phyloP scores from a whole-genome alignment of 768 basidiomycete species.

The Pleurotus cornucopiae region DNA sequence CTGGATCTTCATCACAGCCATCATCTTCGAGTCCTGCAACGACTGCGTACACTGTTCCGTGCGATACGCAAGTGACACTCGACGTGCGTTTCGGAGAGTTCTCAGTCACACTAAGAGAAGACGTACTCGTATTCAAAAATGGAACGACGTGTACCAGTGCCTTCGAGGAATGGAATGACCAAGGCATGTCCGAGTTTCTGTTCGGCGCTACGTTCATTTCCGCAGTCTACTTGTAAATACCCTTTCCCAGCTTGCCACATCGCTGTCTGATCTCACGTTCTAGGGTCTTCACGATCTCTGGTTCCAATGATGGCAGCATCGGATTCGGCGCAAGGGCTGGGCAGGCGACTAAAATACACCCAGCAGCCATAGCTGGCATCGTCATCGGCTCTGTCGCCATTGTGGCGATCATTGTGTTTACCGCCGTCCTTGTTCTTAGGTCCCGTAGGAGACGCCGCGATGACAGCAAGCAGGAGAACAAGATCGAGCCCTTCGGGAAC shows the following conservation, averaged over 20 bases:
- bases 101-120: conserved; percentile 18
- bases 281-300: conserved; percentile 16
- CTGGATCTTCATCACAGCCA: conserved; percentile 14
- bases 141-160: conserved; percentile 16
- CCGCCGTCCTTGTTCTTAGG: conserved; percentile 7
- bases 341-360: conserved; percentile 1
- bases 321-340: conserved; percentile 13
- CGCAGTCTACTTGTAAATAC: conserved; percentile 18
- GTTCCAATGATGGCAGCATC: conserved; percentile 12
- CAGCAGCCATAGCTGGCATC: conserved; percentile 15
- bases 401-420: conserved; percentile 6
- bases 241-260: background rate
- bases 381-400: conserved; percentile 15
- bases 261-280: background rate
- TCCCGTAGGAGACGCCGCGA: conserved; percentile 1
- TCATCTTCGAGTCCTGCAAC: conserved; percentile 11
- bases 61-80: conserved; percentile 16
- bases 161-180: conserved; percentile 19
- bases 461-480: background rate
- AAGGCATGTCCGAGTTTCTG: conserved; percentile 11
- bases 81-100: conserved; percentile 4
- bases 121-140: conserved; percentile 14
- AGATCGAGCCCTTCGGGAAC: background rate
- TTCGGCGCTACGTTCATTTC: conserved; percentile 20
- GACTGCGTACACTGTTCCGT: conserved; percentile 17